phyloP scores from a whole-genome alignment of 805 yeast genomes.

The Saturnispora mendoncae region DNA sequence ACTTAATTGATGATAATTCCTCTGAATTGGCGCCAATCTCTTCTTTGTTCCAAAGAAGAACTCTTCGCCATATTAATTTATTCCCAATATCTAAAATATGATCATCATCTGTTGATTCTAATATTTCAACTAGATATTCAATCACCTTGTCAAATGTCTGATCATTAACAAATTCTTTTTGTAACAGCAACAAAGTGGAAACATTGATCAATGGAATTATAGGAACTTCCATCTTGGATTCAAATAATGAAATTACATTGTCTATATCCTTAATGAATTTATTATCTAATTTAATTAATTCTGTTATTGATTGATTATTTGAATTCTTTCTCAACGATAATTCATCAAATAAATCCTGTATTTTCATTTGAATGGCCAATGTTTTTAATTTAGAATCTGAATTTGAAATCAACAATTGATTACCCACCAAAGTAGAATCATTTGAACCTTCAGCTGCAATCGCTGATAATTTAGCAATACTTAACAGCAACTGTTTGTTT shows the following conservation, averaged over 20 bases:
- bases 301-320: not conserved
- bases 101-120: not conserved
- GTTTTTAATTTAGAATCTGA: not conserved
- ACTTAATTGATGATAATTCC: constrained; percentile 1
- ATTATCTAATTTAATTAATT: not conserved
- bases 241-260: not conserved
- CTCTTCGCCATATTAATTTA: constrained; percentile 5
- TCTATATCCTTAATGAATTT: not conserved
- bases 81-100: not conserved
- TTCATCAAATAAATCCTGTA: constrained; percentile 3
- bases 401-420: not conserved
- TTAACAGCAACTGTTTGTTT: constrained; percentile 45
- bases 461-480: constrained; percentile 63
- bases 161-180: not conserved
- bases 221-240: not conserved
- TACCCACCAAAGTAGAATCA: constrained; percentile 4
- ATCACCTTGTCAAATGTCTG: constrained; percentile 1
- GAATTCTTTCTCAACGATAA: not conserved
- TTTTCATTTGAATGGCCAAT: not conserved
- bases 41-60: constrained; percentile 2
- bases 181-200: not conserved
- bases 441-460: constrained; percentile 27
- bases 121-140: not conserved
- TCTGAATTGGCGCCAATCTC: not conserved
- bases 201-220: not conserved